A percentile compares a stretch with the other conserved stretches of the same genome.
phyloP scores from a whole-genome alignment of 192 early-diverging fungal genomes.

The Cladochytrium replicatum region DNA sequence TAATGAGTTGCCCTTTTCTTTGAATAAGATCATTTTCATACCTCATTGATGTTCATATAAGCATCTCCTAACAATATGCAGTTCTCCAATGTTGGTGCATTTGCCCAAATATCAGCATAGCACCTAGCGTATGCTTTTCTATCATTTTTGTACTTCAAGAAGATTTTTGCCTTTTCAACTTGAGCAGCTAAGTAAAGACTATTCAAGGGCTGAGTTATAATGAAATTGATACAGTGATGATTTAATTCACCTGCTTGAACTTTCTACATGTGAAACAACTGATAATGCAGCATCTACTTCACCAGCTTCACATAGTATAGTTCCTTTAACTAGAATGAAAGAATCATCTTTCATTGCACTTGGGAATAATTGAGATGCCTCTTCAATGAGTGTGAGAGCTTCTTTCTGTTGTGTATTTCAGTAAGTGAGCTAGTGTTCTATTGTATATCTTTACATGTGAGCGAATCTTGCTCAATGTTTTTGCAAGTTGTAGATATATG shows the following conservation, averaged over 20 bases:
- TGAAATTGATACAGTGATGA: too few species aligned
- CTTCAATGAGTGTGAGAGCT: conserved; percentile 29
- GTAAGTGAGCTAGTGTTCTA: too few species aligned
- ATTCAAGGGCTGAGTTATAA: background rate
- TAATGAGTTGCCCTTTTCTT: background rate
- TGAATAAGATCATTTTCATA: background rate
- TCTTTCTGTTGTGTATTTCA: conserved; percentile 13
- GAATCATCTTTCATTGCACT: conserved; percentile 27
- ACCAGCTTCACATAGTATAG: conserved; percentile 19
- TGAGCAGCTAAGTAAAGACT: conserved; percentile 36
- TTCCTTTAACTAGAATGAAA: conserved; percentile 33
- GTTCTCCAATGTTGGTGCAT: conserved; percentile 30
- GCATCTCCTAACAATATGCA: conserved; percentile 44
- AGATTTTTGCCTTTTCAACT: conserved; percentile 33
- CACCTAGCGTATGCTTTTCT: conserved; percentile 39
- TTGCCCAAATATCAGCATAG: conserved; percentile 37
- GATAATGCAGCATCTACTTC: conserved; percentile 35
- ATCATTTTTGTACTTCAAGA: conserved; percentile 41
- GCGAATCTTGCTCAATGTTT: too few species aligned
- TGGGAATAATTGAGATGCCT: conserved; percentile 27
- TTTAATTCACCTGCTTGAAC: too few species aligned
- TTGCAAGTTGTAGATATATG: too few species aligned
- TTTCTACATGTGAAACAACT: too few species aligned
- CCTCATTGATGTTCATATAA: conserved; percentile 45
- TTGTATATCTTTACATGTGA: too few species aligned